These are phyloP conservation scores for Manihot esculenta DNA, from an alignment of 441 rosid species.

Conservation along the genomic window DNA sequence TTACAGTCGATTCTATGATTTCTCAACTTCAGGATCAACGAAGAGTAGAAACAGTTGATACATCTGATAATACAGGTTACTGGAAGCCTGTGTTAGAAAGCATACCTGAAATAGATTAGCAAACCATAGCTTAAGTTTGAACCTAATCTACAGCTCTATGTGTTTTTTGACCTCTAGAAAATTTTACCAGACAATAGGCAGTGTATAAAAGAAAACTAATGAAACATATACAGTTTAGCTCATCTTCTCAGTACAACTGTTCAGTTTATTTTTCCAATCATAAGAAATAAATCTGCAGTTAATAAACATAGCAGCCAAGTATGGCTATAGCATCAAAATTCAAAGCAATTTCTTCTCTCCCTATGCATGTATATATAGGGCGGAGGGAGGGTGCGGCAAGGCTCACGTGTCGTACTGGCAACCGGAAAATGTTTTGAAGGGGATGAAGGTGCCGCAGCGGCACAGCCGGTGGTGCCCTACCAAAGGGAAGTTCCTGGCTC, in stretches of 20 bases:
- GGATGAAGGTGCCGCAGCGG: no score
- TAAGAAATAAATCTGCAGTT: constrained; percentile 5
- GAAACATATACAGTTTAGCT: neutral
- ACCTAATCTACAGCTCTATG: neutral
- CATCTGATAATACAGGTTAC: constrained; percentile 12
- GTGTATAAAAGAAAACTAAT: constrained; percentile 17
- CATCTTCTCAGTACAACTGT: constrained; percentile 1
- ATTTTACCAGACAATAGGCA: constrained; percentile 13
- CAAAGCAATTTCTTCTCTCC: no score
- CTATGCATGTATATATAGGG: no score
- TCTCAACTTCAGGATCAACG: constrained; percentile 43
- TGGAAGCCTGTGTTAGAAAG: constrained; percentile 66
- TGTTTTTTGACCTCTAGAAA: no score
- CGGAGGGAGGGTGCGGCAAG: no score
- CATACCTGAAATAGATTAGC: constrained; percentile 58
- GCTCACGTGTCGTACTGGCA: no score
- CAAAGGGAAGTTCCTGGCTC: no score
- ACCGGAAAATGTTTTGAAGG: no score
- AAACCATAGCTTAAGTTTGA: constrained; percentile 8
- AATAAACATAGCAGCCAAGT: neutral
- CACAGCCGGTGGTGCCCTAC: no score
- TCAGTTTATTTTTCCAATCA: neutral
- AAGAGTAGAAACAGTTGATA: constrained; percentile 18
- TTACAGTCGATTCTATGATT: constrained; percentile 46
- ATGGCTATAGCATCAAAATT: neutral